Evolutionary conservation across 2,329 filamentous ascomycete species (phyloP).

Genomic region (Alternaria alternata): DNA sequence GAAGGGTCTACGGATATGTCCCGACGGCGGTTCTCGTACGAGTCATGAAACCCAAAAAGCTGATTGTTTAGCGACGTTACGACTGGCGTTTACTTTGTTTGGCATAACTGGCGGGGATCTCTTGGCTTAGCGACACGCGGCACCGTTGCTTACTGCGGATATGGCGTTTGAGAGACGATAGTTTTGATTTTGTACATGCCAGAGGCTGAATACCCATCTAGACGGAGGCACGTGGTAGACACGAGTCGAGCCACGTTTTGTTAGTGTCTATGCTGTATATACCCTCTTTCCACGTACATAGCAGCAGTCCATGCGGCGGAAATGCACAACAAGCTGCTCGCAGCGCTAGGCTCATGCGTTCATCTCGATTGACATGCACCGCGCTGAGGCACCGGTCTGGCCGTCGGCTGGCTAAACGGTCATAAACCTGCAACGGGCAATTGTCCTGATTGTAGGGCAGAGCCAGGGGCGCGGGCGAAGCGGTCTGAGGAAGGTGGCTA

Average conservation of each 20-base stretch:
- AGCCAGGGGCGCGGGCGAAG: constrained; percentile 19
- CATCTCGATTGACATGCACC: neutral
- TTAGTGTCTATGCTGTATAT: constrained; percentile 17
- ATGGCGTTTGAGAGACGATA: constrained; percentile 26
- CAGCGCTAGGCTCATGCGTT: neutral
- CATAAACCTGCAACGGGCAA: constrained; percentile 2
- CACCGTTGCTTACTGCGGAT: constrained; percentile 1
- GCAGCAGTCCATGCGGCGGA: constrained; percentile 4
- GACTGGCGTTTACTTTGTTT: constrained; percentile 20
- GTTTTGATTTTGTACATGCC: constrained; percentile 15
- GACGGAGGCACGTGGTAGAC: constrained; percentile 17
- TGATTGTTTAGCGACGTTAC: constrained; percentile 15
- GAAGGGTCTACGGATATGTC: constrained; percentile 39
- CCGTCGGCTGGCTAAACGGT: constrained; percentile 4
- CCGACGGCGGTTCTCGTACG: constrained; percentile 51
- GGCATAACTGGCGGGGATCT: constrained; percentile 9
- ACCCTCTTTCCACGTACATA: constrained; percentile 11
- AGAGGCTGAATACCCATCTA: constrained; percentile 22
- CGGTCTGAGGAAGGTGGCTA: constrained; percentile 27
- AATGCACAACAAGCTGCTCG: constrained; percentile 6
- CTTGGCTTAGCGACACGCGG: neutral
- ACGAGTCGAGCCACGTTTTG: constrained; percentile 10
- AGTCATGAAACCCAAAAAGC: constrained; percentile 42
- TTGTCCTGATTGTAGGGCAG: constrained; percentile 15
- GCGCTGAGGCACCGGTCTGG: neutral